These are phyloP conservation scores for Spergularia bocconei DNA, from an alignment of 148 eudicot species.

Conservation along the genomic window DNA sequence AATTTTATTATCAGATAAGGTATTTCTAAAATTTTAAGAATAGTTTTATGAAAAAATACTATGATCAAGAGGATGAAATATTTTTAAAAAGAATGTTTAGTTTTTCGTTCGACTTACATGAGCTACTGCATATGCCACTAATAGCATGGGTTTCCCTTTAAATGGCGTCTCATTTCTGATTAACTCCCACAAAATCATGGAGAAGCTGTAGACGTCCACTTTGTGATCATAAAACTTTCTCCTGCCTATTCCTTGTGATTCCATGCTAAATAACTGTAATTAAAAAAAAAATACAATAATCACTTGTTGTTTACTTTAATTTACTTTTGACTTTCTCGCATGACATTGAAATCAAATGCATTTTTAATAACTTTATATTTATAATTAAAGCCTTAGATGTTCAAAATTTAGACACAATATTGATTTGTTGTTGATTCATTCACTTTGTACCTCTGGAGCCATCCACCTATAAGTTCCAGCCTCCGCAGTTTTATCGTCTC, in stretches of 20 bases:
- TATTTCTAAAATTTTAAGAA: neutral
- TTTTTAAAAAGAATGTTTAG: neutral
- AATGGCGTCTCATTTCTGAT: slow-evolving; percentile 69
- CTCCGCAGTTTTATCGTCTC: slow-evolving; percentile 77
- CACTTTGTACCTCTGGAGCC: slow-evolving; percentile 71
- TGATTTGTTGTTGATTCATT: too few species aligned
- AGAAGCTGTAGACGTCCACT: slow-evolving; percentile 76
- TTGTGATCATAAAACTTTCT: slow-evolving; percentile 73
- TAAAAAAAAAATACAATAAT: neutral
- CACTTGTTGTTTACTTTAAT: too few species aligned
- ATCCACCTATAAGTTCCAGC: slow-evolving; percentile 83
- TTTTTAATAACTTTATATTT: too few species aligned
- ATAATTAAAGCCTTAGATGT: too few species aligned
- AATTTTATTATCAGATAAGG: too few species aligned
- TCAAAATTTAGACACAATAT: too few species aligned
- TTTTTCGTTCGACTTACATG: slow-evolving; percentile 33
- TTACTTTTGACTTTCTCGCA: too few species aligned
- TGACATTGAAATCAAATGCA: too few species aligned
- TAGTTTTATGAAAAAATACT: too few species aligned
- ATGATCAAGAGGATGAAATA: too few species aligned
- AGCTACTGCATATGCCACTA: slow-evolving; percentile 85
- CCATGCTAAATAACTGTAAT: slow-evolving; percentile 69
- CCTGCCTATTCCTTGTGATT: slow-evolving; percentile 63
- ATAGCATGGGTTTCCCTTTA: slow-evolving; percentile 81
- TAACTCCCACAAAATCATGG: slow-evolving; percentile 78